Base-by-base conservation (phyloP, 768 basidiomycete species). In the Rubroboletus satanas region DNA sequence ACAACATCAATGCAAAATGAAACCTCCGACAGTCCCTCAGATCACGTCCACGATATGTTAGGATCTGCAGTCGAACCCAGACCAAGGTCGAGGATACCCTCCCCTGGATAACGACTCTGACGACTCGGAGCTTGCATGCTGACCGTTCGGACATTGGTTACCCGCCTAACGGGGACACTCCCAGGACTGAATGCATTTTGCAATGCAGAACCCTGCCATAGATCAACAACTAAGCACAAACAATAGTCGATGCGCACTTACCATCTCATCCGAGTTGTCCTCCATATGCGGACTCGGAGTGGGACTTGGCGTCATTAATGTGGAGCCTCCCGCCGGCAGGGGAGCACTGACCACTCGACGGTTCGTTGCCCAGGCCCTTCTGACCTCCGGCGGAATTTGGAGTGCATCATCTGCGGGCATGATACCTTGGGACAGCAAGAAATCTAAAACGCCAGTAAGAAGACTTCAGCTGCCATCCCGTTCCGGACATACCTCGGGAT, bases 401-500 rank as follows among this genome's bases (percentile, higher is more conserved):
- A 63, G 45, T 7, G 61, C 60, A 44, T 75, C 71, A 1, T 56
- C 55, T 28, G 63, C 64, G 0, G 73, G 58, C 57, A 77, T 72
- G 42, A 84, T 83, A 2, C 81, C 79, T 66, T 83, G 82, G 29
- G 75, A 63, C 56, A 75, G 71, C 45, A 83, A 64, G 54, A 80
- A 83, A 38, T 78, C 83, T 82, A 52, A 31, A 45, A 50, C 18
- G 10, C n/a, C 5, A 17, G 2, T 51, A n/a, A 52, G 45, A 31
- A 26, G 17, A 15, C 15, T 8, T 48, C 4, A 23, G 39, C 37
- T 28, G 53, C 35, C 1, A 14, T 7, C 10, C 23, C 0, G 14
- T 44, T 26, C 49, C 14, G 28, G 45, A 64, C 72, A 41, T 56
- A 83, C 85, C 82, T 52, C 68, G 71, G 36, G 81, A 73, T 26